Percentiles rank a stretch among this genome's conserved stretches.
phyloP scores from a whole-genome alignment of 1,284 basidiomycete genomes.

The Pseudozyma sp. region DNA sequence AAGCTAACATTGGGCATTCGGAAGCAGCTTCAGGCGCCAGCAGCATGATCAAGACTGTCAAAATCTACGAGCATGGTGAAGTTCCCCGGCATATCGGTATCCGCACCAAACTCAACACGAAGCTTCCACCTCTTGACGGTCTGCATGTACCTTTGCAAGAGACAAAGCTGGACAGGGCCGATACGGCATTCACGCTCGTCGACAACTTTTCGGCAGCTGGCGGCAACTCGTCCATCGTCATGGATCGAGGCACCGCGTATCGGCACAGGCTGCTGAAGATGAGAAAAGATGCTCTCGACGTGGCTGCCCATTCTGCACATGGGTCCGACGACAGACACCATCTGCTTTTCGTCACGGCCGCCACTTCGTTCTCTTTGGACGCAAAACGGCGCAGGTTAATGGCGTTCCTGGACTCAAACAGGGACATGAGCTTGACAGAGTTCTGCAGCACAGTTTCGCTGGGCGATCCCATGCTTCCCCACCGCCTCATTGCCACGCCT shows the following conservation, averaged over 20 bases:
- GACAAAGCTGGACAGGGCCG: constrained; percentile 18
- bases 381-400: constrained; percentile 35
- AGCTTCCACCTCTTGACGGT: constrained; percentile 43
- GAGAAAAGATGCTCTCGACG: constrained; percentile 9
- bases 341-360: constrained; percentile 36
- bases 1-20: constrained; percentile 53
- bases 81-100: constrained; percentile 51
- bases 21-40: constrained; percentile 48
- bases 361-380: constrained; percentile 41
- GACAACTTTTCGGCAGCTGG: constrained; percentile 55
- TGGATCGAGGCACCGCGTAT: constrained; percentile 33
- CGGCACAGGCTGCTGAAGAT: constrained; percentile 12
- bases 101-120: constrained; percentile 48
- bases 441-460: constrained; percentile 47
- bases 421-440: constrained; percentile 20
- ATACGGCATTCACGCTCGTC: constrained; percentile 34
- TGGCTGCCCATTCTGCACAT: neutral
- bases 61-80: constrained; percentile 34
- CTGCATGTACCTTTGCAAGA: constrained; percentile 32
- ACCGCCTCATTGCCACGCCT: constrained; percentile 28
- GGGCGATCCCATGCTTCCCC: constrained; percentile 35
- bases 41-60: constrained; percentile 50
- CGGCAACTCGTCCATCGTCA: constrained; percentile 49
- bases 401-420: constrained; percentile 28
- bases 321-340: constrained; percentile 5